Conservation (phyloP, 345 rosid species). For the Eucalyptus cloeziana region DNA sequence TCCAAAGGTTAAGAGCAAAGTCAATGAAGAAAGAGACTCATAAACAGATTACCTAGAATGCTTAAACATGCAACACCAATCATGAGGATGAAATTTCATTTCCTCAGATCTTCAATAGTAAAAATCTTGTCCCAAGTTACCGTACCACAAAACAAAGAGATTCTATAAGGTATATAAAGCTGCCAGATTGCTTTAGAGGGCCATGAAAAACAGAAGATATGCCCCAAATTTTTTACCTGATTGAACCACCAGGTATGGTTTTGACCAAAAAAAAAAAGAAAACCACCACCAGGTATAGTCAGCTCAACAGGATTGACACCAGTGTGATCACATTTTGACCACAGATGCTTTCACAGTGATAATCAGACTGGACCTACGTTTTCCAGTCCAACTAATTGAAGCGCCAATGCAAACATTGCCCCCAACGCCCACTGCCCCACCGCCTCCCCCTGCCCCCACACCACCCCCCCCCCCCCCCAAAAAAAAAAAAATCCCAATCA, state of each 20-base stretch:
- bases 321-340: not conserved
- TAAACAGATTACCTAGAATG: not conserved
- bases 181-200: not conserved
- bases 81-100: not conserved
- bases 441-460: accelerated
- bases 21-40: not conserved
- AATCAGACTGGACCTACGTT: not conserved
- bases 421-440: not conserved
- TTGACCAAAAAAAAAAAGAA: too few relatives aligned
- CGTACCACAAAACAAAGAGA: not conserved
- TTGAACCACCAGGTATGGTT: not conserved
- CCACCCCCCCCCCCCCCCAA: not conserved
- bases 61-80: not conserved
- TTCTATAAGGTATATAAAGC: not conserved
- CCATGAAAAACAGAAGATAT: not conserved
- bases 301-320: not conserved
- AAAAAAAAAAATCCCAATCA: not conserved
- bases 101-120: not conserved
- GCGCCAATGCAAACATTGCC: not conserved
- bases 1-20: not conserved
- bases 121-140: not conserved
- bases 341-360: not conserved
- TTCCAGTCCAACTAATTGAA: not conserved
- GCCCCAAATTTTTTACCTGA: not conserved
- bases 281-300: not conserved